Evolutionary conservation across 768 basidiomycete species (phyloP), one percentile per base, ranked within the genome.

Genomic region (Pleurotus djamor): DNA sequence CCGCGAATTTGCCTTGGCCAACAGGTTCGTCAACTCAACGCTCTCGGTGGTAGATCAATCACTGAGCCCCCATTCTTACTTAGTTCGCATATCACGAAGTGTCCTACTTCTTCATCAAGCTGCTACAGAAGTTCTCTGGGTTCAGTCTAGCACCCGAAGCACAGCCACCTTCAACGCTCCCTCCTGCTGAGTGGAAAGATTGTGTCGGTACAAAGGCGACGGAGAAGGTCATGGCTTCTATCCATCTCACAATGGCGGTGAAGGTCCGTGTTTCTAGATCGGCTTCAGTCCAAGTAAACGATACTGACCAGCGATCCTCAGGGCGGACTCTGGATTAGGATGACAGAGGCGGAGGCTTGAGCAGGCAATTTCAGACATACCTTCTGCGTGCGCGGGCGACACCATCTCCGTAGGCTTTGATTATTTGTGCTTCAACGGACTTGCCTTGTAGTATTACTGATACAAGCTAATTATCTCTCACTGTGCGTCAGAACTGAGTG

Each of bases 1-100:
- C 85, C 84, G 5, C 77, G 83, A 13, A 84, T 85, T 58, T 85
- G 83, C 62, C 76, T 84, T 6, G 84, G 84, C 4, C 84, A 86
- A 72, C 83, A 85, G 72, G 84, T 79, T 49, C 37, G 65, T 60
- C 32, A 14, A 41, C 28, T 10, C 32, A 44, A 38, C 21, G 14
- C 17, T 44, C 32, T 12, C 21, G n/a, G 9, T 45, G 33, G 13
- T 17, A 45, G 37, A 44, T 37, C 4, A 8, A 10, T 6, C 44
- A 34, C 37, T 32, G 4, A 65, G 36, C 62, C 38, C 13, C 48
- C 56, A 4, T 28, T 3, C 16, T 12, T 21, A 17, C 2, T 41
- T 35, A 69, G 66, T 69, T 70, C 36, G 69, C 69, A 8, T 69
- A 70, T 58, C 68, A 68, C 61, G 72, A 75, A 56, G 67, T 84